Evolutionary conservation across 352 stramenopile species (phyloP), one percentile per base, ranked within the genome.

Genomic region (Globisporangium uncinulatum): DNA sequence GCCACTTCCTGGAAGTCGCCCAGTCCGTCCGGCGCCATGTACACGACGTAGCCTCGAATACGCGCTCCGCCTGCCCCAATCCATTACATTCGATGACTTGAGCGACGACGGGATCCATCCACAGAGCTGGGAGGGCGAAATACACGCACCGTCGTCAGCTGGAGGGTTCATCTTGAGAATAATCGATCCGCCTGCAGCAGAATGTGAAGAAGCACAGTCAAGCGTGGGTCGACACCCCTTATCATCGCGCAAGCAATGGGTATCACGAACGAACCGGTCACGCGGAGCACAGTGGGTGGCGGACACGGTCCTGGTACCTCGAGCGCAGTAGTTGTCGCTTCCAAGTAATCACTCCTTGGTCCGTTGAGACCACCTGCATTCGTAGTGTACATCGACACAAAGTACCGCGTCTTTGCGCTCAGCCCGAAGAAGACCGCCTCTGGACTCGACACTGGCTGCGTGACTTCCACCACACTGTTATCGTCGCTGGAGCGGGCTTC

Each of bases 31-130:
- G 59, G 61, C 4, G 73, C 56, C 55, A 87, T 73, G 51, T 73
- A 89, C n/a, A 87, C 69, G 0, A 83, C 57, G 39, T 81, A 89
- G 17, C 74, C 71, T 47, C 55, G 66, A 31, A 89, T 83, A 6
- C 62, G 57, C 43, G 67, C 70, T 13, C 76, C 78, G 54, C 78
- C 78, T 85, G 55, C 43, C 7, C 20, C 7, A 29, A 13, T 17
- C 6, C n/a, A 6, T 20, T 29, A 29, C 24, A 29, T 15, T 11
- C 15, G n/a, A 8, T 15, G 10, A 1, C 6, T 29, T 17, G 7
- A 46, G 41, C n/a, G 11, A 15, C 6, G 8, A 48, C n/a, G 21
- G 1, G 6, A 47, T 29, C 3, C 14, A 9, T 7, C 17, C 13
- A 20, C 47, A 19, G 9, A 52, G 34, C 7, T 14, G 42, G 42